phyloP scores from a whole-genome alignment of 2,329 filamentous ascomycete genomes.

The Fusarium kyushuense region DNA sequence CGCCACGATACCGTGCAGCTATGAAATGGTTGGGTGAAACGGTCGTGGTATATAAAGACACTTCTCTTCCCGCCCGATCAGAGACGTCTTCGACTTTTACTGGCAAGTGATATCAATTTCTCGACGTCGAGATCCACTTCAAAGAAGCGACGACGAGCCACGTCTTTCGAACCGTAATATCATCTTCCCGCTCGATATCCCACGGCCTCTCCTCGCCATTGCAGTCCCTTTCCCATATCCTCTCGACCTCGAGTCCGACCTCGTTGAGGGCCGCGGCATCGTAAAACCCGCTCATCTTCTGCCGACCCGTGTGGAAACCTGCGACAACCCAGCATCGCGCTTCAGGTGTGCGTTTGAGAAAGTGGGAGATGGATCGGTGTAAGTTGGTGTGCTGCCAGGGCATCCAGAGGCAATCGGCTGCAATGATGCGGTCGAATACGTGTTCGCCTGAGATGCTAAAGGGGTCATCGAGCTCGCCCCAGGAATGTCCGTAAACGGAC shows the following conservation, averaged over 20 bases:
- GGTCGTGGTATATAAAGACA: conserved; percentile 25
- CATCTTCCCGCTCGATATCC: conserved; percentile 72
- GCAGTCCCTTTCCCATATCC: conserved; percentile 77
- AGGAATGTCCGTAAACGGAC: conserved; percentile 70
- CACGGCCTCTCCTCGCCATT: conserved; percentile 72
- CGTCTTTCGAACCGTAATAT: conserved; percentile 72
- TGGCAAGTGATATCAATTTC: conserved; percentile 9
- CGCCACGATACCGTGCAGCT: conserved; percentile 20
- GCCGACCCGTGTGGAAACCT: conserved; percentile 78
- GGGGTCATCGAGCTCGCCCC: conserved; percentile 66
- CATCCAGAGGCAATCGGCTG: conserved; percentile 83
- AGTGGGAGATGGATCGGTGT: conserved; percentile 70
- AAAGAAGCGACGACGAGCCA: conserved; percentile 75
- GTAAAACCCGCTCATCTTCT: conserved; percentile 75
- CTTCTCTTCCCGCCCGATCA: not conserved
- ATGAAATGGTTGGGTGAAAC: not conserved
- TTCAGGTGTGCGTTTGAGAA: conserved; percentile 60
- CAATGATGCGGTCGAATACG: conserved; percentile 72
- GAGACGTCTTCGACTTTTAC: not conserved
- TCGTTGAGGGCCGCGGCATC: conserved; percentile 58
- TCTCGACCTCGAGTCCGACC: conserved; percentile 69
- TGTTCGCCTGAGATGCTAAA: conserved; percentile 48
- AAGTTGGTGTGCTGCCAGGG: conserved; percentile 77
- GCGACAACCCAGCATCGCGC: conserved; percentile 74
- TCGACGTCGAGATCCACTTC: conserved; percentile 51